Base-by-base conservation (phyloP, 1,284 basidiomycete species). In the Hemileia vastatrix region DNA sequence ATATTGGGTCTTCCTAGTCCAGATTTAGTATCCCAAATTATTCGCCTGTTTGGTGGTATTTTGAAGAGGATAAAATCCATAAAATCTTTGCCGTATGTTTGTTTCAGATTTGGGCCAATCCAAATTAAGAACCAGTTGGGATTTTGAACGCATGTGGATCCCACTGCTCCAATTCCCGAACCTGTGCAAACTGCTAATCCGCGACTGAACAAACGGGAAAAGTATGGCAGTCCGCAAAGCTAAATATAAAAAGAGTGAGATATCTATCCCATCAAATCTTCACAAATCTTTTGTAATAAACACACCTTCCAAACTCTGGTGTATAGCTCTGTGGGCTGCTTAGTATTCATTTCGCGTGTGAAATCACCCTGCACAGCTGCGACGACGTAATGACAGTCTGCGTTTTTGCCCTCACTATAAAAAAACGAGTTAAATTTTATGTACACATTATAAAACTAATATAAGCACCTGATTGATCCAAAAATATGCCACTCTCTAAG, bases 151-250 rank as follows among this genome's bases (percentile, higher is more conserved):
- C 84, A 86, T 13, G 85, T 87, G 18, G 86, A 83, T 31, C 87
- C 80, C 1, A 84, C 85, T 43, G 86, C 84, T 33, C 85, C 86
- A 60, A 87, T 81, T 64, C 86, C 86, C 6, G 86, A 86, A 53
- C 86, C 86, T 1, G 86, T 87, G 75, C 85, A 87, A 64, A 87
- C 81, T 68, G 85, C 83, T 66, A 87, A 82, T 19, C 85, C 86
- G 66, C 85, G 82, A 65, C 77, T 84, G 76, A 88, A 88, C 15
- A 88, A 70, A 0, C 78, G 81, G 4, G 86, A 86, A 1, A 86
- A 86, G 72, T 88, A 85, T 24, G 86, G 86, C 45, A 88, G 84
- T 65, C 85, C 86, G 18, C 86, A 86, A 67, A 87, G 83, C 84
- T 86, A n/a, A n/a, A n/a, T n/a, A n/a, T n/a, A n/a, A n/a, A n/a